Evolutionary conservation across 2,329 filamentous ascomycete species (phyloP), one percentile per base, ranked within the genome.

Genomic region (Talaromyces sp.): DNA sequence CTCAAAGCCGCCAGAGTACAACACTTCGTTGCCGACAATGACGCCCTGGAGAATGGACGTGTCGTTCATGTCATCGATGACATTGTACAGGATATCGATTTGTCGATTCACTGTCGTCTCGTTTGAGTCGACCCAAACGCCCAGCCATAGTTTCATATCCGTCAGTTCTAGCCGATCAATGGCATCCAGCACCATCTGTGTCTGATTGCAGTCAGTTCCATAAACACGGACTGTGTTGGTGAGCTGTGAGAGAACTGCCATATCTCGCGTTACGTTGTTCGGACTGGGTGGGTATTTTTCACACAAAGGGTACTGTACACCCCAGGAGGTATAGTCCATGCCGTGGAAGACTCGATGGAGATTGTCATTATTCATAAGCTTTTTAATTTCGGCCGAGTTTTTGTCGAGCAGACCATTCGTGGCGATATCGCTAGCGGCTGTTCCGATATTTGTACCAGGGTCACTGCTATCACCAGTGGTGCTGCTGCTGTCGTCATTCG

Each of bases 191-290:
- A 95, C 85, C 89, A 97, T 94, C 74, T 96, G 85, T 0, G 93
- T 97, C 76, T 97, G 93, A 75, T 97, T 97, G 82, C 93, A 97
- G 77, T 97, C 93, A 12, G 91, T 97, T 55, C 93, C 93, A 72
- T 97, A 97, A 0, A 97, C 81, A 8, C 93, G 88, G 54, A 97
- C 84, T 3, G 87, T 88, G 72, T 96, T 92, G 62, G 92, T 96
- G 50, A 97, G 81, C 72, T 96, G 92, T 12, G 90, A 92, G 56
- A 97, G 85, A 10, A 97, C 88, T 1, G 94, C 93, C 61, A 97
- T 80, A 72, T 97, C 93, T 57, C 91, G 86, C 0, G 94, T 97
- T 65, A 97, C 82, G 72, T 97, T 97, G 78, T 97, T 96, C 72
- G 97, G 93, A 35, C 88, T 92, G 0, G 93, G 89, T 0, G 90